A percentile compares a stretch with the other conserved stretches of the same genome.
These are phyloP conservation scores for Amanita thiersii DNA, from an alignment of 768 basidiomycete species.

Conservation along the genomic window DNA sequence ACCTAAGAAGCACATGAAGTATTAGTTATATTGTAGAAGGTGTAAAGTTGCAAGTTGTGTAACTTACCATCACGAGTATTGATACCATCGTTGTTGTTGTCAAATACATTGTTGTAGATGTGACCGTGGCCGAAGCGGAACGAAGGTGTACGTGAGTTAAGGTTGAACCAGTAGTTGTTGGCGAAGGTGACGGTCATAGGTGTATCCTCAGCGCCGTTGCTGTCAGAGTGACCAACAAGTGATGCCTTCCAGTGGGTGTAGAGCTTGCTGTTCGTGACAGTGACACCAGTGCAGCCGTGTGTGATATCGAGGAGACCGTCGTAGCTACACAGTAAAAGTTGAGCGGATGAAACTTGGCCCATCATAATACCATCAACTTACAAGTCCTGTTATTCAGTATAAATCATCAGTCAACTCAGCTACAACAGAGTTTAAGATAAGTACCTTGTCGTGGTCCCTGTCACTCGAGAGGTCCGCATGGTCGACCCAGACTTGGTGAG, in stretches of 20 bases:
- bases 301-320: constrained; percentile 38
- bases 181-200: constrained; percentile 34
- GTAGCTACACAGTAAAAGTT: constrained; percentile 22
- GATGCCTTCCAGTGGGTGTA: constrained; percentile 39
- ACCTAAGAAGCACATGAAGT: constrained; percentile 16
- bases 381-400: constrained; percentile 24
- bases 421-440: too few species aligned
- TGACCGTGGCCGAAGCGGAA: constrained; percentile 39
- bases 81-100: constrained; percentile 34
- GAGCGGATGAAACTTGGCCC: background rate
- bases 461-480: constrained; percentile 37
- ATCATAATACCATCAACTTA: constrained; percentile 11
- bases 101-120: constrained; percentile 38
- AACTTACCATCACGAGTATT: constrained; percentile 30
- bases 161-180: constrained; percentile 32
- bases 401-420: background rate
- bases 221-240: constrained; percentile 36
- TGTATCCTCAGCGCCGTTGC: constrained; percentile 29
- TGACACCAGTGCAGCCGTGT: constrained; percentile 33
- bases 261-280: constrained; percentile 33
- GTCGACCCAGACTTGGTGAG: constrained; percentile 37
- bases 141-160: constrained; percentile 37
- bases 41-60: too few species aligned
- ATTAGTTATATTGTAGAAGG: too few species aligned
- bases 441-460: constrained; percentile 34